Evolutionary conservation across 2,329 filamentous ascomycete species (phyloP).

Genomic region (Talaromyces verruculosus): DNA sequence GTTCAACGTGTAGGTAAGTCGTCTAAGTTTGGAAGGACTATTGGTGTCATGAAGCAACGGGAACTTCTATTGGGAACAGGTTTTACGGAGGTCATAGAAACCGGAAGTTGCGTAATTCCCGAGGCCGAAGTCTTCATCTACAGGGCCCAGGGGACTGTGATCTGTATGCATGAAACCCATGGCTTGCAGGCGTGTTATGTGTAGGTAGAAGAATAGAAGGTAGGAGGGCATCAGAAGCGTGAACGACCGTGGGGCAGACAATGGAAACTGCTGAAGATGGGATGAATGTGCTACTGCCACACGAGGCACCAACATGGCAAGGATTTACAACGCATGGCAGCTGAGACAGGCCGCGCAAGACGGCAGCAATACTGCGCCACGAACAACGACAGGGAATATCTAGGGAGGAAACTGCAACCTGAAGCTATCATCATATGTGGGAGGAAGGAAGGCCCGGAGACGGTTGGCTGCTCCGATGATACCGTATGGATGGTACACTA

Average conservation of each 20-base stretch:
- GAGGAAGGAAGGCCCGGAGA: not conserved
- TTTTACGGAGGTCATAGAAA: slow-evolving; percentile 1
- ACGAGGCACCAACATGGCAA: not conserved
- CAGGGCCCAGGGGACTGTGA: not conserved
- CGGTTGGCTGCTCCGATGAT: not conserved
- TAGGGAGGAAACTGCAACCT: not conserved
- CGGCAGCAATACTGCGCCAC: not conserved
- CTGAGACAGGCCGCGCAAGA: not conserved
- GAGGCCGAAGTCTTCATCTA: not conserved
- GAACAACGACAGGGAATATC: not conserved
- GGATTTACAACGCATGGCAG: not conserved
- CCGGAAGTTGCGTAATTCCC: not conserved
- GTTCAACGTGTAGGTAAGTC: not conserved
- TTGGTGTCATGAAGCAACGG: slow-evolving; percentile 6
- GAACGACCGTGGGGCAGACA: not conserved
- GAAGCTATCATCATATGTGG: not conserved
- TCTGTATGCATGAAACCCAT: not conserved
- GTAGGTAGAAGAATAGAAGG: not conserved
- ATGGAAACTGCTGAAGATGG: not conserved
- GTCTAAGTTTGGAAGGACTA: not conserved
- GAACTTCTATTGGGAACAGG: slow-evolving; percentile 3
- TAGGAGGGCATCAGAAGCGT: not conserved
- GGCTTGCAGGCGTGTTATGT: not conserved
- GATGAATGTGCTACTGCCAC: not conserved
- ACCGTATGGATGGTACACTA: not conserved